Percentiles rank a stretch among this genome's conserved stretches.
Evolutionary conservation across 768 basidiomycete species (phyloP).

Genomic region (Trametes sanguinea): DNA sequence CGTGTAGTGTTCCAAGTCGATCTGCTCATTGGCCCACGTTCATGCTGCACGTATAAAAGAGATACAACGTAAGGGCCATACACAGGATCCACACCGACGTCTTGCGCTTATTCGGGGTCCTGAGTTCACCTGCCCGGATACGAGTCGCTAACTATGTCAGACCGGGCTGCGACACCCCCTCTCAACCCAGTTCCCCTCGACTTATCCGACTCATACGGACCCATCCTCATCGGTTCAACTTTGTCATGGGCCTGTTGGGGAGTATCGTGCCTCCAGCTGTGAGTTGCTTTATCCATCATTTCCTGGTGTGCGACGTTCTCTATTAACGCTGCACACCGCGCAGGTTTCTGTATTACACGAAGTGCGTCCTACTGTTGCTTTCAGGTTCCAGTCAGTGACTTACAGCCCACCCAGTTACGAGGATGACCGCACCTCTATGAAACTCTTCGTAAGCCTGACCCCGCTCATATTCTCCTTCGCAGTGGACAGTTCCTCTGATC

Average conservation of each 20-base stretch:
- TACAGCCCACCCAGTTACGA: background rate
- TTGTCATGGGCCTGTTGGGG: background rate
- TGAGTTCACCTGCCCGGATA: too few relatives aligned
- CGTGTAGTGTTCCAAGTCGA: too few relatives aligned
- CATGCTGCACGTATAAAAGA: too few relatives aligned
- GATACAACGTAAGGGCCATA: too few relatives aligned
- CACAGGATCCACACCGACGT: too few relatives aligned
- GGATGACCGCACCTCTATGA: background rate
- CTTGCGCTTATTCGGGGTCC: too few relatives aligned
- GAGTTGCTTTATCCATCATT: background rate
- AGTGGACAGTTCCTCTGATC: background rate
- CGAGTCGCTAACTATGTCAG: background rate
- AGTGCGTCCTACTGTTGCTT: background rate
- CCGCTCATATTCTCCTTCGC: too few relatives aligned
- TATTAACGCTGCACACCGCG: too few relatives aligned
- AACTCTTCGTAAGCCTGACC: background rate
- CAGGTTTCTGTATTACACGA: background rate
- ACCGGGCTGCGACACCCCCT: background rate
- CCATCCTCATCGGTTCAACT: background rate
- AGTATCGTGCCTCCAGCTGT: background rate
- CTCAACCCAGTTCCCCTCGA: background rate
- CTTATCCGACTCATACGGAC: background rate
- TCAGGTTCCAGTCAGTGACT: background rate
- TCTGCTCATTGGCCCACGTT: too few relatives aligned
- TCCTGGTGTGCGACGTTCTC: background rate